These are phyloP conservation scores for Rutstroemia sp. DNA, from an alignment of 2,329 filamentous ascomycete genomes.

Conservation along the genomic window DNA sequence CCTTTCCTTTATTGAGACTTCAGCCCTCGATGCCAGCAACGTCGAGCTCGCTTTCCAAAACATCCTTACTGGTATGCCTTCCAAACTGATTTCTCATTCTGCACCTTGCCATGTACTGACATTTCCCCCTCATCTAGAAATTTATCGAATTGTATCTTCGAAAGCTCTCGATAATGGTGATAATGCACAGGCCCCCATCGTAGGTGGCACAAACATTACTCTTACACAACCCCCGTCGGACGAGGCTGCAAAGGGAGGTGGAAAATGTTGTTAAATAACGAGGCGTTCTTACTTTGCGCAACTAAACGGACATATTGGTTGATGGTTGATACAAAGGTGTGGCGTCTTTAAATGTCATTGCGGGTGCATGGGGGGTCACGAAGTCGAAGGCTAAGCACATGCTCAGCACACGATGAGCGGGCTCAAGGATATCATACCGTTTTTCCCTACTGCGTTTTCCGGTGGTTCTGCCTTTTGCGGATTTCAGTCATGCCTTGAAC, in stretches of 20 bases:
- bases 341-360: slow-evolving; percentile 15
- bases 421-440: slow-evolving; percentile 9
- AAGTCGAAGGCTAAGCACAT: slow-evolving; percentile 10
- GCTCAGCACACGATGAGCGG: slow-evolving; percentile 9
- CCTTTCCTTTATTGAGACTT: slow-evolving; percentile 98
- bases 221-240: slow-evolving; percentile 81
- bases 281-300: slow-evolving; percentile 11
- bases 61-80: slow-evolving; percentile 80
- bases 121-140: slow-evolving; percentile 54
- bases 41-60: slow-evolving; percentile 99
- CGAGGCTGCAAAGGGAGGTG: slow-evolving; percentile 61
- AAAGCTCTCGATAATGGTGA: slow-evolving; percentile 93
- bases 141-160: slow-evolving; percentile 98
- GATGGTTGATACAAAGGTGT: slow-evolving; percentile 20
- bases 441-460: slow-evolving; percentile 12
- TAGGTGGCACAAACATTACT: slow-evolving; percentile 74
- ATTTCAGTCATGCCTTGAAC: slow-evolving; percentile 19
- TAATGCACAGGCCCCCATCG: slow-evolving; percentile 69
- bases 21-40: slow-evolving; percentile 96
- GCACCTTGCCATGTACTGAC: slow-evolving; percentile 7
- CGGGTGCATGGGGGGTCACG: slow-evolving; percentile 14
- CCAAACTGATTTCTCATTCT: not conserved
- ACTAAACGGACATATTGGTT: slow-evolving; percentile 14
- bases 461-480: slow-evolving; percentile 15
- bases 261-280: slow-evolving; percentile 64